Base-by-base conservation (phyloP, 2,329 filamentous ascomycete genomes). In the Dothistroma pini region DNA sequence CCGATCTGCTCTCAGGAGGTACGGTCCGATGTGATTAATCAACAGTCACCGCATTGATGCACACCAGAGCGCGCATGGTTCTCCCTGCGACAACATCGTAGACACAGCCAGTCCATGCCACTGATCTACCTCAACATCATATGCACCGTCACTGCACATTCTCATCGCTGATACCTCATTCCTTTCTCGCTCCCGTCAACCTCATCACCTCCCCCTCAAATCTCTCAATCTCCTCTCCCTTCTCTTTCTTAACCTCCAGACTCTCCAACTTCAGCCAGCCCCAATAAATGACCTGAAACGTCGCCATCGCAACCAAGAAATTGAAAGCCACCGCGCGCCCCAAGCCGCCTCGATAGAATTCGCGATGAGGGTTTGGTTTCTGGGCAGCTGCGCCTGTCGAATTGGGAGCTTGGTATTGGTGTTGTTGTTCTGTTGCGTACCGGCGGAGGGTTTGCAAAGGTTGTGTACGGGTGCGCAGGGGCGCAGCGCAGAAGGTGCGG, bases 221-320 rank as follows among this genome's bases (percentile, higher is more conserved):
- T 19, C 14, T 32, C 41, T 61, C 57, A 29, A 72, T 57, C 61
- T 71, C 70, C 4, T 58, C 82, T 67, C 83, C 76, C 67, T 83
- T 84, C 50, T 86, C 79, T 21, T 78, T 77, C 70, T 83, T 86
- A 59, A 84, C 79, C 77, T 95, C 90, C 57, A 90, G 82, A 35
- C 84, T 83, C 75, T 93, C 90, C 55, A 93, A 80, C 75, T 88
- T 90, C 41, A 84, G 73, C 90, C 90, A 95, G 14, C 77, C 78
- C 79, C 85, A 91, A 76, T 93, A 93, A 14, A 83, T 76, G n/a
- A 89, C 69, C 76, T 95, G 90, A 74, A 93, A 95, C 1, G 87
- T 89, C 71, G 91, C 86, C 58, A 92, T 83, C 57, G 90, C 89
- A 71, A 89, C 82, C 41, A 93, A 81, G 66, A 91, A 84, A 57